Base-by-base conservation (phyloP, 805 yeast species). In the Lachancea sp. region DNA sequence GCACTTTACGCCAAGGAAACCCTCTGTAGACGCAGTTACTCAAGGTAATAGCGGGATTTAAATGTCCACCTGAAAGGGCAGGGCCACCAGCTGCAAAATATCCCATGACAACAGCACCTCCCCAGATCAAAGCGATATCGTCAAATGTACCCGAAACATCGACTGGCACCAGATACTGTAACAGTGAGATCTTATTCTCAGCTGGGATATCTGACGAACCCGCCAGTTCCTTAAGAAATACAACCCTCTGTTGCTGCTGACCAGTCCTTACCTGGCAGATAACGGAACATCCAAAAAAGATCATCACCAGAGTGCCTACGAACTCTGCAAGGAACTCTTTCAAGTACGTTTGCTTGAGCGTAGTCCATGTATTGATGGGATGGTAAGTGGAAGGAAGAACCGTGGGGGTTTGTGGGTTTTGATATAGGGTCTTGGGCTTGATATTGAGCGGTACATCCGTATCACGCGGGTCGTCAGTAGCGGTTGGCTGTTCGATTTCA, bases 51-150 rank as follows among this genome's bases (percentile, higher is more conserved):
- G 77, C 75, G 3, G 81, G 79, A 58, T 77, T 76, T 48, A 76
- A 56, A 58, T 76, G 81, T n/a, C 76, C 81, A 55, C 79, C 81
- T 32, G 79, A 74, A 43, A 75, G 65, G 10, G 69, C 66, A 49
- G 63, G 57, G 51, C 81, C 81, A 48, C 79, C 79, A 34, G 78
- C 68, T 7, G 68, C 63, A 43, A 68, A 64, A 53, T 73, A 74
- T 40, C 80, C 81, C 55, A 75, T 56, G 54, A 73, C 71, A 32
- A 73, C 78, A 0, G 77, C 81, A 31, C 74, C 63, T 37, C 77
- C 81, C 80, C 80, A 76, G n/a, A 72, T 67, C 33, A 75, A 53
- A 2, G 72, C 71, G 42, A 74, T 60, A 16, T 69, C 64, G 38
- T 68, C 68, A 46, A 66, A 70, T 41, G 65, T 65, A 52, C 78